Percentiles rank a stretch among this genome's conserved stretches.
These are phyloP conservation scores for Epichloe uncinata DNA, from an alignment of 2,329 filamentous ascomycete species.

Conservation along the genomic window DNA sequence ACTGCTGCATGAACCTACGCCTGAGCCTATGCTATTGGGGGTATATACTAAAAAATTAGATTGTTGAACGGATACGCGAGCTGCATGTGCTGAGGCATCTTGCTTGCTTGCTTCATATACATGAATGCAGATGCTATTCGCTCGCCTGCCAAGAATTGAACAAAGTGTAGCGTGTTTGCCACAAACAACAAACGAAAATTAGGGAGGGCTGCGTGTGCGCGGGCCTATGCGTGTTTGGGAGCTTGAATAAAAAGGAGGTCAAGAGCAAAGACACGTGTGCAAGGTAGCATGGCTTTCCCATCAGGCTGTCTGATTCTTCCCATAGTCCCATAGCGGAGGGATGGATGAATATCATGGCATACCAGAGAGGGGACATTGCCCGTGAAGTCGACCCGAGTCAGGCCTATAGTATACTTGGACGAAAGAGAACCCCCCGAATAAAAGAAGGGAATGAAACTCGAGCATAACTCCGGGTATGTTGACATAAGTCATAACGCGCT, in stretches of 20 bases:
- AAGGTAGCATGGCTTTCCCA: background rate
- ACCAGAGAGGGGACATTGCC: too few relatives aligned
- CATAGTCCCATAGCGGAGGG: background rate
- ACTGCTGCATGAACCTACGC: background rate
- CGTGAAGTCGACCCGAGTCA: background rate
- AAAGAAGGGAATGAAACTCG: conserved; percentile 1
- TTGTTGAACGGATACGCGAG: conserved; percentile 6
- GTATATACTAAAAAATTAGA: conserved; percentile 17
- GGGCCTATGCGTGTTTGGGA: background rate
- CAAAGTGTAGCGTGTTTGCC: background rate
- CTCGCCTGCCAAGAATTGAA: background rate
- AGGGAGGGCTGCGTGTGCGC: background rate
- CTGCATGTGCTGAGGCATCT: background rate
- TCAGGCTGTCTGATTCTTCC: background rate
- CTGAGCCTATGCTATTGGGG: background rate
- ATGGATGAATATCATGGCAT: background rate
- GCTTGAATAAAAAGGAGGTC: background rate
- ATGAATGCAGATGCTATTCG: background rate
- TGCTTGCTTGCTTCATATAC: background rate
- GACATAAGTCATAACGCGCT: conserved; percentile 7
- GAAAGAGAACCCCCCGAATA: too few relatives aligned
- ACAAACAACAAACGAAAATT: background rate
- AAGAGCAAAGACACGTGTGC: background rate
- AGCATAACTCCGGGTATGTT: conserved; percentile 2
- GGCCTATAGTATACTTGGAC: background rate